Percentiles rank a stretch among this genome's conserved stretches.
Conservation (phyloP, 306 rosid species). For the Cucumis hystrix region DNA sequence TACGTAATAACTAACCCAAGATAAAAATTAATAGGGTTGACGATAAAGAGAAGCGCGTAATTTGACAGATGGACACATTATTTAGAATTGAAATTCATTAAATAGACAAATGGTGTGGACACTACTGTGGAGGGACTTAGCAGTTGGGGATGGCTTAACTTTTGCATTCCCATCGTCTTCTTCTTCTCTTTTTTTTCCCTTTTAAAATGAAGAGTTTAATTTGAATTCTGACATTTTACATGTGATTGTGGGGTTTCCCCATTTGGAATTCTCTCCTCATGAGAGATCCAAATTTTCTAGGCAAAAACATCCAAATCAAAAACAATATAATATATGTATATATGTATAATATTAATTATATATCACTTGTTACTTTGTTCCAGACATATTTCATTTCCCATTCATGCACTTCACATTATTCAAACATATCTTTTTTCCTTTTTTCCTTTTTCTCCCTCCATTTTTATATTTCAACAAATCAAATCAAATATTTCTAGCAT, state of each 20-base stretch:
- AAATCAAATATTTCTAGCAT: not conserved
- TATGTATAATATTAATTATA: no score
- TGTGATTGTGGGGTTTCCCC: conserved; percentile 57
- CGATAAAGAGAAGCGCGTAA: not conserved
- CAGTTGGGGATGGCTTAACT: not conserved
- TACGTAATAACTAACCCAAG: no score
- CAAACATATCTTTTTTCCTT: not conserved
- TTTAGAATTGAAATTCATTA: not conserved
- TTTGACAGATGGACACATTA: not conserved
- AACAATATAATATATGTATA: not conserved
- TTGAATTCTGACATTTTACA: conserved; percentile 54
- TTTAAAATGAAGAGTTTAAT: not conserved
- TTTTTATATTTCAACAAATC: not conserved
- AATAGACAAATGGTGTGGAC: not conserved
- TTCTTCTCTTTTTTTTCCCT: not conserved
- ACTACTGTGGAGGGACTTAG: not conserved
- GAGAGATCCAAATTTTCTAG: conserved; percentile 15
- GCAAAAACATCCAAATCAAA: not conserved
- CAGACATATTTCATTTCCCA: not conserved
- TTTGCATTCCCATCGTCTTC: not conserved
- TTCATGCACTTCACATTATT: conserved; percentile 2
- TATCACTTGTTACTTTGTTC: not conserved
- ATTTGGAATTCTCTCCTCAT: not conserved
- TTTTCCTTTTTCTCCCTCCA: not conserved
- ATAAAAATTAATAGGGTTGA: no score